A percentile compares a stretch with the other conserved stretches of the same genome.
phyloP scores from a whole-genome alignment of 768 basidiomycete species.

The Exidia glandulosa region DNA sequence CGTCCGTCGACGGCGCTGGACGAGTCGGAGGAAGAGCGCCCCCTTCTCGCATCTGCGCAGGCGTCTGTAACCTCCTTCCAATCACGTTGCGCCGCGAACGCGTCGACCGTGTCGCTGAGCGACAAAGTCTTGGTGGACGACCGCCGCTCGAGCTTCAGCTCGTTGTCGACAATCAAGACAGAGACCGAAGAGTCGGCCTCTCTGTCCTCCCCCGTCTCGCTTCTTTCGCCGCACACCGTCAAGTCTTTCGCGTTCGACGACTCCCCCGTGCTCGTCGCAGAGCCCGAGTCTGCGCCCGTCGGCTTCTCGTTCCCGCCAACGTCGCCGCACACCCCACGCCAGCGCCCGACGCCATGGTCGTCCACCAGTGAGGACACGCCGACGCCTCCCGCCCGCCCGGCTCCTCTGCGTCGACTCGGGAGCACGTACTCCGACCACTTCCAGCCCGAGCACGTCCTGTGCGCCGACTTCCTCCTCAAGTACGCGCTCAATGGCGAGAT shows the following conservation, averaged over 20 bases:
- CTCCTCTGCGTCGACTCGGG: background rate
- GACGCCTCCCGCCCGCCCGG: background rate
- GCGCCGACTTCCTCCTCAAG: conserved; percentile 43
- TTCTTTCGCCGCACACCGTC: background rate
- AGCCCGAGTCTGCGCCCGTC: background rate
- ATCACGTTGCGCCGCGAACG: too few species aligned
- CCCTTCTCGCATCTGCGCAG: background rate
- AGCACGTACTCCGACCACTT: conserved; percentile 38
- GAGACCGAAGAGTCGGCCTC: background rate
- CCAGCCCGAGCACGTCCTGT: conserved; percentile 47
- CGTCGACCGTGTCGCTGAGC: too few species aligned
- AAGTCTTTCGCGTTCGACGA: background rate
- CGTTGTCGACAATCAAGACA: background rate
- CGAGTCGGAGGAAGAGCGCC: background rate
- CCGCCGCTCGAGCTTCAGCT: background rate
- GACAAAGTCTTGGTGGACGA: background rate
- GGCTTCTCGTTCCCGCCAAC: background rate
- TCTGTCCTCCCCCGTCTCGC: background rate
- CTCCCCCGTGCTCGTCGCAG: background rate
- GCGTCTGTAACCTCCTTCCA: too few species aligned
- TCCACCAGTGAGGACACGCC: background rate
- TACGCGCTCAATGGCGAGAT: conserved; percentile 68
- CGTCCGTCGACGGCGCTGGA: background rate
- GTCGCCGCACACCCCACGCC: background rate
- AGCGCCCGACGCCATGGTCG: background rate